phyloP scores from a whole-genome alignment of 1,139 yeast genomes.

The Nakaseomyces delphensis region DNA sequence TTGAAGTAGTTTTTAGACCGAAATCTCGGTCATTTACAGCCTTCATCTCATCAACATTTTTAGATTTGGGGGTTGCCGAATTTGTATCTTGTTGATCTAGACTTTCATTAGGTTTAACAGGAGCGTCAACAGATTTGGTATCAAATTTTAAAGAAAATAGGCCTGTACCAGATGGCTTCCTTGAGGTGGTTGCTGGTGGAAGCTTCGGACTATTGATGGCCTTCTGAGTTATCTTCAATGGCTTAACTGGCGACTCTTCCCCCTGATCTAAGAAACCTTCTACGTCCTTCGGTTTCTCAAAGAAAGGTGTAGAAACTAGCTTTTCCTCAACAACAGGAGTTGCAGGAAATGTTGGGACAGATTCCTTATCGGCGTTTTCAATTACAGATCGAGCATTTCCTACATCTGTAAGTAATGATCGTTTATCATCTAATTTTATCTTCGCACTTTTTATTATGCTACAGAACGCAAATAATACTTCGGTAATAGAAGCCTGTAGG shows the following conservation, averaged over 20 bases:
- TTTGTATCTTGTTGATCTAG: background rate
- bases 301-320: constrained; percentile 1
- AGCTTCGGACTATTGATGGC: constrained; percentile 16
- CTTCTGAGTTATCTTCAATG: constrained; percentile 31
- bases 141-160: constrained; percentile 24
- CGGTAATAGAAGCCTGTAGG: constrained; percentile 71
- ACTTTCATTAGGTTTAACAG: background rate
- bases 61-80: background rate
- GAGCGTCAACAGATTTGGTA: constrained; percentile 7
- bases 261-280: constrained; percentile 8
- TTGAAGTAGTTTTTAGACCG: background rate
- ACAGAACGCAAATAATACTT: constrained; percentile 63
- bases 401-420: background rate
- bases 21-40: background rate
- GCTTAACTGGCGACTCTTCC: constrained; percentile 31
- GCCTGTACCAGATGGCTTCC: constrained; percentile 29
- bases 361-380: background rate
- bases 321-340: constrained; percentile 2
- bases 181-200: constrained; percentile 9
- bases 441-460: constrained; percentile 56
- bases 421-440: constrained; percentile 28
- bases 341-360: constrained; percentile 12
- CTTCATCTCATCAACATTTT: background rate
- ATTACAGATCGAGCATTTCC: background rate
- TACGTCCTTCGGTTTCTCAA: constrained; percentile 2